These are phyloP conservation scores for Candida sojae DNA, from an alignment of 1,139 yeast genomes.

Conservation along the genomic window DNA sequence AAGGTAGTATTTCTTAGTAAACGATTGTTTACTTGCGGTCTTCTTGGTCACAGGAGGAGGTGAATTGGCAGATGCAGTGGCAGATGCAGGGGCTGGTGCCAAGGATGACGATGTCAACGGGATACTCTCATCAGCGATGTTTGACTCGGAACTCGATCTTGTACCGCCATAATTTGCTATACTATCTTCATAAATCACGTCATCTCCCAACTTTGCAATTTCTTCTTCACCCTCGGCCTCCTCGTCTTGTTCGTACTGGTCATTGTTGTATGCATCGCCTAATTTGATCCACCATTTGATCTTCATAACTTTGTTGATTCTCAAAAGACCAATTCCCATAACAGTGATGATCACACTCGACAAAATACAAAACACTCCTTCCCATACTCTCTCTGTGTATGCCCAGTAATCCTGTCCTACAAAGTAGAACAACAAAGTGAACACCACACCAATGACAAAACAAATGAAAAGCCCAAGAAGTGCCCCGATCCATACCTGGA, in stretches of 20 bases:
- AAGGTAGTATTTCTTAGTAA: conserved; percentile 36
- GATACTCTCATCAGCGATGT: conserved; percentile 7
- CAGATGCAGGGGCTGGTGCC: no score
- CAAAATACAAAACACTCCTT: conserved; percentile 79
- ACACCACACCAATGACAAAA: conserved; percentile 70
- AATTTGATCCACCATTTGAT: conserved; percentile 52
- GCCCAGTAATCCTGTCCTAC: conserved; percentile 83
- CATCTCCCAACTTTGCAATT: conserved; percentile 17
- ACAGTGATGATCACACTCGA: conserved; percentile 81
- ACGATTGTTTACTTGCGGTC: conserved; percentile 9
- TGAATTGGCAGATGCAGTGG: conserved; percentile 2
- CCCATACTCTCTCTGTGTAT: conserved; percentile 86
- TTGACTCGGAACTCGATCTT: conserved; percentile 14
- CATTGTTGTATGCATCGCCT: conserved; percentile 37
- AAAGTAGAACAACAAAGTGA: conserved; percentile 73
- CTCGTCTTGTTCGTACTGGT: conserved; percentile 19
- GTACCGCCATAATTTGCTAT: conserved; percentile 13
- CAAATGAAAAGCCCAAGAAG: conserved; percentile 72
- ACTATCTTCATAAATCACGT: conserved; percentile 6
- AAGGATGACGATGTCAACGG: conserved; percentile 8
- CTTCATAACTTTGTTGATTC: conserved; percentile 70
- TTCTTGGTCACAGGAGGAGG: not conserved
- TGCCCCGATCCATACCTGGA: conserved; percentile 89
- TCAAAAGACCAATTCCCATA: conserved; percentile 85
- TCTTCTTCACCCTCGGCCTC: conserved; percentile 16